Evolutionary conservation across 768 basidiomycete species (phyloP).

Genomic region (Strobilomyces dryophilus): DNA sequence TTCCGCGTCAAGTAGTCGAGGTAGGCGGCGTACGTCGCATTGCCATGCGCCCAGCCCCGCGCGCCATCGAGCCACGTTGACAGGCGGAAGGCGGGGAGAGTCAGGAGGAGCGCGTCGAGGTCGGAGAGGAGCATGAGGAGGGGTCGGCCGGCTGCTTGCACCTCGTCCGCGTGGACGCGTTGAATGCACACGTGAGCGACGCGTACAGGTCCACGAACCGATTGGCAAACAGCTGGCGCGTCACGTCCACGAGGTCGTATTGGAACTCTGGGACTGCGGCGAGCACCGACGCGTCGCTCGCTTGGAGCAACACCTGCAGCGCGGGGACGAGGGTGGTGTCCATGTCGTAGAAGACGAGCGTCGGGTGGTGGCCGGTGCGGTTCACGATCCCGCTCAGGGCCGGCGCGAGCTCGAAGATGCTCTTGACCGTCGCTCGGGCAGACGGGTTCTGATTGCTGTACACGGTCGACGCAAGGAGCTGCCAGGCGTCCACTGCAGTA

Average conservation of each 20-base stretch:
- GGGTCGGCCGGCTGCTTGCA: slow-evolving; percentile 23
- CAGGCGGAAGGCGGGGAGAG: slow-evolving; percentile 32
- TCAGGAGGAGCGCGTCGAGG: slow-evolving; percentile 33
- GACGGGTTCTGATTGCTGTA: slow-evolving; percentile 35
- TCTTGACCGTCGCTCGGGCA: slow-evolving; percentile 34
- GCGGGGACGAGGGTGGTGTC: slow-evolving; percentile 68
- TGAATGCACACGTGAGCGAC: slow-evolving; percentile 28
- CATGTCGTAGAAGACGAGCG: slow-evolving; percentile 35
- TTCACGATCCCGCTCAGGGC: slow-evolving; percentile 32
- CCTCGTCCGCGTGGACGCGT: slow-evolving; percentile 15
- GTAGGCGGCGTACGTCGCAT: slow-evolving; percentile 31
- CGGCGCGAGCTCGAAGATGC: slow-evolving; percentile 36
- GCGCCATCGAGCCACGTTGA: slow-evolving; percentile 36
- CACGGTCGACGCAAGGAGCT: slow-evolving; percentile 34
- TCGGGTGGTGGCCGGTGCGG: slow-evolving; percentile 31
- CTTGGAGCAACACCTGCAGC: slow-evolving; percentile 59
- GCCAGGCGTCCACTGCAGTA: slow-evolving; percentile 32
- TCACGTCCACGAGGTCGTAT: slow-evolving; percentile 38
- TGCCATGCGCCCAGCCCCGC: slow-evolving; percentile 24
- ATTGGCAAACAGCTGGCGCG: slow-evolving; percentile 38
- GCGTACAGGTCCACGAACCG: slow-evolving; percentile 33
- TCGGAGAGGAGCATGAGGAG: slow-evolving; percentile 31
- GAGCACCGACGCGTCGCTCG: slow-evolving; percentile 19
- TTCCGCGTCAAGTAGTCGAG: slow-evolving; percentile 39
- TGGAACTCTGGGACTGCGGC: slow-evolving; percentile 30